Evolutionary conservation across 306 rosid species (phyloP).

Genomic region (Glycine latifolia): DNA sequence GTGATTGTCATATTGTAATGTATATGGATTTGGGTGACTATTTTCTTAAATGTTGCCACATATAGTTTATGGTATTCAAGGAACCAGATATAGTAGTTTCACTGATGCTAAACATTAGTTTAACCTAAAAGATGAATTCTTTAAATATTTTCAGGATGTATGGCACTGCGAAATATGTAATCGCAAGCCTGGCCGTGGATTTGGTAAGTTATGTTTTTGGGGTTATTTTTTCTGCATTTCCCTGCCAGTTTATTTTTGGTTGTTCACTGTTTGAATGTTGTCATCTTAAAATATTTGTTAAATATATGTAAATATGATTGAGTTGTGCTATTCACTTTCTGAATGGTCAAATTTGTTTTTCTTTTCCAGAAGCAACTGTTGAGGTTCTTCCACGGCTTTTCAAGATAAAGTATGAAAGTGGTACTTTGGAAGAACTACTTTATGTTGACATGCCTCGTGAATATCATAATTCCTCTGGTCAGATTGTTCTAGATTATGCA

Average conservation of each 20-base stretch:
- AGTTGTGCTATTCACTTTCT: conserved; percentile 33
- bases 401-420: conserved; percentile 97
- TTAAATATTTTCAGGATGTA: conserved; percentile 76
- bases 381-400: conserved; percentile 99
- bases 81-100: conserved; percentile 12
- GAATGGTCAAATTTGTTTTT: conserved; percentile 7
- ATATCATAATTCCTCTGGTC: conserved; percentile 93
- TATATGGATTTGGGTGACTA: conserved; percentile 18
- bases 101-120: conserved; percentile 38
- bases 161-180: conserved; percentile 99
- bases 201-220: conserved; percentile 62
- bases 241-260: conserved; percentile 25
- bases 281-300: conserved; percentile 18
- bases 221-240: conserved; percentile 24
- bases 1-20: conserved; percentile 20
- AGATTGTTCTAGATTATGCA: conserved; percentile 95
- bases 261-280: conserved; percentile 27
- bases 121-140: conserved; percentile 33
- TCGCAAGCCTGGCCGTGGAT: conserved; percentile 98
- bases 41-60: conserved; percentile 39
- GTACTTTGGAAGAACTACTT: conserved; percentile 97
- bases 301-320: conserved; percentile 35
- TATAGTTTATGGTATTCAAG: conserved; percentile 14
- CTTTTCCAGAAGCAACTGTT: conserved; percentile 82
- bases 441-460: conserved; percentile 99